Conservation (phyloP, 2,329 filamentous ascomycete genomes). For the Rutstroemia sydowiana region DNA sequence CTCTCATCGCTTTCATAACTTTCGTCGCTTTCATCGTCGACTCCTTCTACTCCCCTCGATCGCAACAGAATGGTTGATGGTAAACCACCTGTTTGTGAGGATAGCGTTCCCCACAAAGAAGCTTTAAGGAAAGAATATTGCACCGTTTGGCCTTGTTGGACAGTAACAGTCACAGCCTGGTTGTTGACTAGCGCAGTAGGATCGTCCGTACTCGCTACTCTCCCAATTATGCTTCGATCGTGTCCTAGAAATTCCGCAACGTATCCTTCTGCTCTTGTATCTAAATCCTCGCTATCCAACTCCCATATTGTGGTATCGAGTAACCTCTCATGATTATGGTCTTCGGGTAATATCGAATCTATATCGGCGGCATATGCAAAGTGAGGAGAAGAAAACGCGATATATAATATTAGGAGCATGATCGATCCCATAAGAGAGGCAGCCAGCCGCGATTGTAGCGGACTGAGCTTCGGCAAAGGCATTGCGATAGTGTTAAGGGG, state of each 20-base stretch:
- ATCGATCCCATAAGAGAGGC: slow-evolving; percentile 57
- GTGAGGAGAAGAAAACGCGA: slow-evolving; percentile 50
- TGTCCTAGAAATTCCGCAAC: slow-evolving; percentile 55
- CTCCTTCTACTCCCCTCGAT: slow-evolving; percentile 12
- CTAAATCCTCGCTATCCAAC: slow-evolving; percentile 26
- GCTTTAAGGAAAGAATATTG: slow-evolving; percentile 57
- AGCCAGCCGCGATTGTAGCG: slow-evolving; percentile 64
- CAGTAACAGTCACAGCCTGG: slow-evolving; percentile 48
- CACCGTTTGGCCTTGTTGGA: slow-evolving; percentile 54
- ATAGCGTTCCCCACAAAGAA: slow-evolving; percentile 41
- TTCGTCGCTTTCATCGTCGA: slow-evolving; percentile 10
- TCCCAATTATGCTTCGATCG: slow-evolving; percentile 55
- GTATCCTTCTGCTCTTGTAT: slow-evolving; percentile 38
- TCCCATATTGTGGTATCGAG: slow-evolving; percentile 30
- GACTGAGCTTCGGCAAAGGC: slow-evolving; percentile 46
- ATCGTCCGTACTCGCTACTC: slow-evolving; percentile 42
- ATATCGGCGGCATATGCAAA: slow-evolving; percentile 57
- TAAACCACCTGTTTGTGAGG: slow-evolving; percentile 30
- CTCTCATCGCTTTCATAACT: no score
- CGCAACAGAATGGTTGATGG: slow-evolving; percentile 27
- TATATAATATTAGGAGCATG: slow-evolving; percentile 52
- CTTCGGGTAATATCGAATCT: slow-evolving; percentile 35
- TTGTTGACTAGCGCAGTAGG: slow-evolving; percentile 57
- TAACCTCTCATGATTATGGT: slow-evolving; percentile 41
- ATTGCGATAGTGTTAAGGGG: slow-evolving; percentile 15